Conservation (phyloP, 495 filamentous ascomycete species). For the Neurospora sp. region DNA sequence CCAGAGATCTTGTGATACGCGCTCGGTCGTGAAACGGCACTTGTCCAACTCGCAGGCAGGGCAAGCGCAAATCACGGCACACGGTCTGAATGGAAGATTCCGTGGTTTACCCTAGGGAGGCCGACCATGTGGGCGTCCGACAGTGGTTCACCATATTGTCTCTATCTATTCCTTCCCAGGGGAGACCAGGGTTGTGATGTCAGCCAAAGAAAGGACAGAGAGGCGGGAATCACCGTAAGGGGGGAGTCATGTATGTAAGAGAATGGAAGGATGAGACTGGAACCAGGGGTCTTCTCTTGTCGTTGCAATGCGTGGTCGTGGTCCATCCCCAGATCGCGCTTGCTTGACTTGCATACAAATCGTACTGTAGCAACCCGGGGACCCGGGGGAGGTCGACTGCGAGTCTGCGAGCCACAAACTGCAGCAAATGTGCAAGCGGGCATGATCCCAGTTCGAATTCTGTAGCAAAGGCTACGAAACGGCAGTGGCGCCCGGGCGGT, state of each 20-base stretch:
- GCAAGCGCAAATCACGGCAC: neutral
- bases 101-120: neutral
- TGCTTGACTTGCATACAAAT: neutral
- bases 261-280: neutral
- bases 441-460: neutral
- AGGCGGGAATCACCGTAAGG: neutral
- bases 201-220: neutral
- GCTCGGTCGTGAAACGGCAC: neutral
- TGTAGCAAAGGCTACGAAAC: neutral
- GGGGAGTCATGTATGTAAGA: neutral
- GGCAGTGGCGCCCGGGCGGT: neutral
- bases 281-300: neutral
- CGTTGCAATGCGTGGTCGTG: neutral
- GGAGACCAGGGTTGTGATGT: neutral
- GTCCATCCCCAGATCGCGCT: neutral
- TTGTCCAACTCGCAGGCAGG: neutral
- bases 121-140: neutral
- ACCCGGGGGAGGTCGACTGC: neutral
- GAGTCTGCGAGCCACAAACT: neutral
- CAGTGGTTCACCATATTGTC: neutral
- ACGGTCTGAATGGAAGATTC: neutral
- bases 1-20: neutral
- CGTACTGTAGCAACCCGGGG: neutral
- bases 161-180: neutral
- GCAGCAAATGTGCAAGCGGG: neutral